A percentile compares a stretch with the other conserved stretches of the same genome.
phyloP scores from a whole-genome alignment of 352 stramenopile genomes.

The Phytophthora tentaculata region DNA sequence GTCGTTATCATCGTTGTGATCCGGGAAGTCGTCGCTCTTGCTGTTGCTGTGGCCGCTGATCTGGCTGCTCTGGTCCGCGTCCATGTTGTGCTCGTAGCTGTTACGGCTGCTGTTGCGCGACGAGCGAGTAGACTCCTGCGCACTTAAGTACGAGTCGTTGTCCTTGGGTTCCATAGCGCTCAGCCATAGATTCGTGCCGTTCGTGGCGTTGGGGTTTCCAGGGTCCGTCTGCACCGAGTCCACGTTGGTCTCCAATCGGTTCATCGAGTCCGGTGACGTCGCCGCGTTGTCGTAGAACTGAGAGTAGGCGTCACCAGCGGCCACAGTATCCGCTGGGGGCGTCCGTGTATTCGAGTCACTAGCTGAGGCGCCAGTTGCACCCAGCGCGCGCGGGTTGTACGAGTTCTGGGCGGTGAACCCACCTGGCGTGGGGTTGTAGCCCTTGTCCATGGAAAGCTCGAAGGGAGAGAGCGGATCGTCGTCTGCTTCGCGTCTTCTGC shows the following conservation, averaged over 20 bases:
- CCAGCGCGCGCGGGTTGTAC: conserved; percentile 47
- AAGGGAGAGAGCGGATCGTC: conserved; percentile 85
- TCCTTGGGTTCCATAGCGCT: conserved; percentile 85
- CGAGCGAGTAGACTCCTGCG: conserved; percentile 55
- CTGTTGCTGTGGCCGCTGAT: conserved; percentile 76
- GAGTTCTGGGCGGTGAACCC: conserved; percentile 45
- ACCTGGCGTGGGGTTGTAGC: conserved; percentile 52
- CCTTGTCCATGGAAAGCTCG: conserved; percentile 88
- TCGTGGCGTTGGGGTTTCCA: conserved; percentile 27
- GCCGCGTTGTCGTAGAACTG: conserved; percentile 77
- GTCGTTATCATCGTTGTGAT: conserved; percentile 72
- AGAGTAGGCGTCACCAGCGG: conserved; percentile 68
- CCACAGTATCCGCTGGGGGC: conserved; percentile 41
- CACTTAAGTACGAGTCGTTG: conserved; percentile 73
- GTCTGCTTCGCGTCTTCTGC: conserved; percentile 59
- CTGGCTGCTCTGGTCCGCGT: conserved; percentile 72
- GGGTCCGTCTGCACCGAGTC: conserved; percentile 35
- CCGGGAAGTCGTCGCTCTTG: conserved; percentile 70
- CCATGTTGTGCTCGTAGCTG: conserved; percentile 59
- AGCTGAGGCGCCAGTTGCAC: conserved; percentile 20
- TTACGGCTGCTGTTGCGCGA: conserved; percentile 63
- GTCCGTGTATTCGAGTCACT: conserved; percentile 43
- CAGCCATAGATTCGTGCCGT: conserved; percentile 77
- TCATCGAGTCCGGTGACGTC: conserved; percentile 59
- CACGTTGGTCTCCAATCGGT: conserved; percentile 33